A percentile compares a stretch with the other conserved stretches of the same genome.
Conservation (phyloP, 2,329 filamentous ascomycete genomes). For the Stachybotrys echinatus region DNA sequence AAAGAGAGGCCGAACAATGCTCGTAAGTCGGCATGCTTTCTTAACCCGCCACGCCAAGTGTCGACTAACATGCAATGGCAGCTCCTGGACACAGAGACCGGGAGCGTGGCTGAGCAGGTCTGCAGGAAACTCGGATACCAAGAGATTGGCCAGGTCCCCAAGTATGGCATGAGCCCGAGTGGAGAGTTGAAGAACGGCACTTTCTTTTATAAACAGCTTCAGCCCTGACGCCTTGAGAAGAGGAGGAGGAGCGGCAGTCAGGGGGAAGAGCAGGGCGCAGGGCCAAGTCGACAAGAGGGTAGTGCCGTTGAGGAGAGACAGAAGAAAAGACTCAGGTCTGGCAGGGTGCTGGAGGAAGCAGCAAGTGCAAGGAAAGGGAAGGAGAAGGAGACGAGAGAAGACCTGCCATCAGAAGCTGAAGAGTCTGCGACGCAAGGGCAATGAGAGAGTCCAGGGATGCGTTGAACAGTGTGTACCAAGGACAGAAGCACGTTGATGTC, state of each 20-base stretch:
- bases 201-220: conserved; percentile 56
- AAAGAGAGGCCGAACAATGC: conserved; percentile 39
- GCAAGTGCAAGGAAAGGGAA: not conserved
- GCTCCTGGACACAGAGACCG: conserved; percentile 48
- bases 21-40: conserved; percentile 36
- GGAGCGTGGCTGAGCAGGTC: conserved; percentile 45
- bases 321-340: not conserved
- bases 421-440: not conserved
- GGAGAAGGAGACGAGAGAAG: not conserved
- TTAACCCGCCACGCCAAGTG: not conserved
- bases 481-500: too few species aligned
- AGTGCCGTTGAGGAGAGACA: not conserved
- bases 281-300: not conserved
- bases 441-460: too few species aligned
- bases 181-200: conserved; percentile 44
- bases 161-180: conserved; percentile 43
- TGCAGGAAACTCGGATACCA: conserved; percentile 53
- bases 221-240: not conserved
- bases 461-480: too few species aligned
- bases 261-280: not conserved
- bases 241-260: not conserved
- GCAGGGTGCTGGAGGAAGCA: not conserved
- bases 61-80: conserved; percentile 13
- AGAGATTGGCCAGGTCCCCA: conserved; percentile 49
- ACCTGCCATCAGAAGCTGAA: not conserved